Evolutionary conservation across 2,329 filamentous ascomycete species (phyloP).

Genomic region (Arthrobotrys conoides): DNA sequence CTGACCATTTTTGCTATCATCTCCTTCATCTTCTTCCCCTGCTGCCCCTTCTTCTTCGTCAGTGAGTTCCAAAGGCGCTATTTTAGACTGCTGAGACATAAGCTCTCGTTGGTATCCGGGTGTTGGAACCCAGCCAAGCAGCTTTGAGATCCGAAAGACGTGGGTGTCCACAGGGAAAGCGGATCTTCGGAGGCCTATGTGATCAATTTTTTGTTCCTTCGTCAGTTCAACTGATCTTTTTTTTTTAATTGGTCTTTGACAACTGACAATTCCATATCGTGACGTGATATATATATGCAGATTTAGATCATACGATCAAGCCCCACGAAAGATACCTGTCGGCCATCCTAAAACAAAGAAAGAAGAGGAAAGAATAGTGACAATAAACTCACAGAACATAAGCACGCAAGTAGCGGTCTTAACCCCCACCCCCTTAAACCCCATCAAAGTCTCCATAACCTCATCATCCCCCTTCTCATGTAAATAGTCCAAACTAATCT

Average conservation of each 20-base stretch:
- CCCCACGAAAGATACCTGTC: too few species aligned
- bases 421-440: conserved; percentile 71
- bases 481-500: conserved; percentile 70
- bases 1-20: background rate
- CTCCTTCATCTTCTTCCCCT: background rate
- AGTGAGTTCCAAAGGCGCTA: conserved; percentile 23
- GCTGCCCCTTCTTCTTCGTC: conserved; percentile 17
- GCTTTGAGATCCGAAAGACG: conserved; percentile 70
- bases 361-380: conserved; percentile 5
- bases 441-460: conserved; percentile 71
- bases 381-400: conserved; percentile 70
- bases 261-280: background rate
- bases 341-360: background rate
- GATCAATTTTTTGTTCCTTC: background rate
- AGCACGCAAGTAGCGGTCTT: conserved; percentile 73
- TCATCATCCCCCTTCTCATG: conserved; percentile 69
- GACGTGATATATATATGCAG: too few species aligned
- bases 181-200: conserved; percentile 67
- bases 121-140: conserved; percentile 70
- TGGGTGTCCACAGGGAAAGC: conserved; percentile 73
- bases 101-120: conserved; percentile 45
- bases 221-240: conserved; percentile 14
- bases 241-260: background rate
- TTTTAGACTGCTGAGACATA: conserved; percentile 36
- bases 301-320: background rate